Evolutionary conservation across 2,329 filamentous ascomycete species (phyloP).

Genomic region (Aureobasidium sp.): DNA sequence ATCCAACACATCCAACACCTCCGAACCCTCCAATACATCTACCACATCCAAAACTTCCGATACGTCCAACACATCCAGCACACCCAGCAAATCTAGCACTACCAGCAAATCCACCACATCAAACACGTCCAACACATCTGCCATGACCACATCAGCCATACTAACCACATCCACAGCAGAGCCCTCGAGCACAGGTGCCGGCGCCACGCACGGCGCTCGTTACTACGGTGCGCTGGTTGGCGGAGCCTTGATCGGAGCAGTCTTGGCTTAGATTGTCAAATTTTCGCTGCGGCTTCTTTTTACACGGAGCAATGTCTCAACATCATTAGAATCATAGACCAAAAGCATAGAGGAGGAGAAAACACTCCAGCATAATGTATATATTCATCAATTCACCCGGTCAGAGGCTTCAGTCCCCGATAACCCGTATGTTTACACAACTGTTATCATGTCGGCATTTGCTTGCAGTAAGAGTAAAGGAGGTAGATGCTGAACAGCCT

Average conservation of each 20-base stretch:
- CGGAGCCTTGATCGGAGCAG: not conserved
- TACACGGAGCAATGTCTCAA: not conserved
- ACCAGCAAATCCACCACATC: not conserved
- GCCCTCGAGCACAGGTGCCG: not conserved
- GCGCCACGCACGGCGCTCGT: not conserved
- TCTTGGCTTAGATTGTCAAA: not conserved
- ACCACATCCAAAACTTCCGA: not conserved
- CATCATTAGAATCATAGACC: not conserved
- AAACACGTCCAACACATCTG: too few species aligned
- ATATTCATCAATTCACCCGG: not conserved
- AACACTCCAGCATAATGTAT: not conserved
- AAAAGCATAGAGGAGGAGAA: not conserved
- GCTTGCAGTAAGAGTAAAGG: not conserved
- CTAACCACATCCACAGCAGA: not conserved
- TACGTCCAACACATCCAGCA: not conserved
- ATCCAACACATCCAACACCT: not conserved
- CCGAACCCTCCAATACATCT: not conserved
- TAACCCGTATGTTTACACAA: not conserved
- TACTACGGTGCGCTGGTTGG: not conserved
- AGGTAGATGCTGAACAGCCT: too few species aligned
- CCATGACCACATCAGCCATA: not conserved
- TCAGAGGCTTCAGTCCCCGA: not conserved
- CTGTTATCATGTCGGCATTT: not conserved
- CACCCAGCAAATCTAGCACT: not conserved
- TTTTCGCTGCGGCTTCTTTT: too few species aligned